These are phyloP conservation scores for Nidula microcarpa DNA, from an alignment of 768 basidiomycete genomes.

Conservation along the genomic window DNA sequence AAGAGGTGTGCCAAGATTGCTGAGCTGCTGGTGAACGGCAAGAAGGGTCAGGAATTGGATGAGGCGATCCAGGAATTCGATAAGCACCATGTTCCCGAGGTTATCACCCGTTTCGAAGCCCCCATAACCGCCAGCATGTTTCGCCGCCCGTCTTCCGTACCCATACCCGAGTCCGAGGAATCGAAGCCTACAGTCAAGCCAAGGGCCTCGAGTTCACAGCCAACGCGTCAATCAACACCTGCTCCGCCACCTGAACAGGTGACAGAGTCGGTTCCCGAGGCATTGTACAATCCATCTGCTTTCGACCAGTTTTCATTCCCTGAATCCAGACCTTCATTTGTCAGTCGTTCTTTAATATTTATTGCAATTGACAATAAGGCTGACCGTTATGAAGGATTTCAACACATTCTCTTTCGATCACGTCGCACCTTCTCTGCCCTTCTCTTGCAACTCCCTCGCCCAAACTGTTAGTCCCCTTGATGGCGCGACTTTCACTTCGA, in stretches of 20 bases:
- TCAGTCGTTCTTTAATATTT: constrained; percentile 21
- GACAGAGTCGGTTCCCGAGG: constrained; percentile 18
- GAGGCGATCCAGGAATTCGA: constrained; percentile 54
- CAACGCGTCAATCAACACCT: not conserved
- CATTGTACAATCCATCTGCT: constrained; percentile 23
- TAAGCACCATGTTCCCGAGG: constrained; percentile 49
- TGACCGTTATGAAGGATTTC: constrained; percentile 25
- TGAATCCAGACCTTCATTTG: constrained; percentile 40
- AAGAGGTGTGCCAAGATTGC: constrained; percentile 68
- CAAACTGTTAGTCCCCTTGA: constrained; percentile 16
- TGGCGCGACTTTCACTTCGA: not conserved
- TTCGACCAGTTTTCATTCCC: constrained; percentile 25
- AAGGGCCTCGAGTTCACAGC: constrained; percentile 27
- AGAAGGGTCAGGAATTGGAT: constrained; percentile 54
- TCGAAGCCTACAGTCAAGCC: constrained; percentile 8
- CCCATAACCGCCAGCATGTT: constrained; percentile 67
- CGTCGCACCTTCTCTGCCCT: constrained; percentile 15
- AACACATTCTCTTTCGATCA: constrained; percentile 36
- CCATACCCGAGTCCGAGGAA: not conserved
- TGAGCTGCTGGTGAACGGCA: constrained; percentile 52
- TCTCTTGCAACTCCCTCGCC: constrained; percentile 20
- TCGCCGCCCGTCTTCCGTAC: constrained; percentile 39
- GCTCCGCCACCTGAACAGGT: constrained; percentile 9
- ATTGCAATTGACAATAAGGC: not conserved
- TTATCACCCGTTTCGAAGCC: constrained; percentile 70